These are phyloP conservation scores for Avena eriantha DNA, from an alignment of 176 grass and related monocot species.

Conservation along the genomic window DNA sequence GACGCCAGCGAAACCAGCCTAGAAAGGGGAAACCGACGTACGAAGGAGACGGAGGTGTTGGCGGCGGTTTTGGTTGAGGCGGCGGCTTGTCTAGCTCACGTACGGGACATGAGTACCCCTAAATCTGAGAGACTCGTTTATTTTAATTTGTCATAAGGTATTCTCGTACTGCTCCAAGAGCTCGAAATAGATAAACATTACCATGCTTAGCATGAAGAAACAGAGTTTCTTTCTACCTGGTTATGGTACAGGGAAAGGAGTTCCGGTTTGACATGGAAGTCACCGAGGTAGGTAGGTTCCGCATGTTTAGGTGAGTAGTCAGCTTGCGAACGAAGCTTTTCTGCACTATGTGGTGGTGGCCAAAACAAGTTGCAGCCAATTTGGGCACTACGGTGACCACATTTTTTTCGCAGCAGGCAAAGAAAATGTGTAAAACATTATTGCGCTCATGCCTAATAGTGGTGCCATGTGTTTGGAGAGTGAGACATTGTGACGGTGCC, in stretches of 20 bases:
- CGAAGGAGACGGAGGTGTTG: no score
- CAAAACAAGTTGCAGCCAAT: not conserved
- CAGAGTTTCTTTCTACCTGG: no score
- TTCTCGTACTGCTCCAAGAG: no score
- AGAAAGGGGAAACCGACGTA: no score
- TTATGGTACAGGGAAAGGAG: not conserved
- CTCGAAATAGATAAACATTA: no score
- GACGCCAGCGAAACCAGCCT: no score
- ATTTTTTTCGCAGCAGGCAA: not conserved
- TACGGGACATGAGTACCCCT: no score
- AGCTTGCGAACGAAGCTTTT: not conserved
- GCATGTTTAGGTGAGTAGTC: not conserved
- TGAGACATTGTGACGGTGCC: not conserved
- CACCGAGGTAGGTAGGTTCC: not conserved
- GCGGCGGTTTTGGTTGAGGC: no score
- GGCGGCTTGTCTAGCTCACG: no score
- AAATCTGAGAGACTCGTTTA: no score
- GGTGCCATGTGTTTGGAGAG: not conserved
- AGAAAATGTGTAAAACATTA: not conserved
- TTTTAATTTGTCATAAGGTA: no score
- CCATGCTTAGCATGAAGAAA: no score
- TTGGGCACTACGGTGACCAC: slow-evolving; percentile 5
- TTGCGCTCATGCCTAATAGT: not conserved
- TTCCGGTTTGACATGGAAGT: not conserved
- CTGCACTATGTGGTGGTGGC: not conserved